These are phyloP conservation scores for Perilla frutescens DNA, from an alignment of 257 asterid species.

Conservation along the genomic window DNA sequence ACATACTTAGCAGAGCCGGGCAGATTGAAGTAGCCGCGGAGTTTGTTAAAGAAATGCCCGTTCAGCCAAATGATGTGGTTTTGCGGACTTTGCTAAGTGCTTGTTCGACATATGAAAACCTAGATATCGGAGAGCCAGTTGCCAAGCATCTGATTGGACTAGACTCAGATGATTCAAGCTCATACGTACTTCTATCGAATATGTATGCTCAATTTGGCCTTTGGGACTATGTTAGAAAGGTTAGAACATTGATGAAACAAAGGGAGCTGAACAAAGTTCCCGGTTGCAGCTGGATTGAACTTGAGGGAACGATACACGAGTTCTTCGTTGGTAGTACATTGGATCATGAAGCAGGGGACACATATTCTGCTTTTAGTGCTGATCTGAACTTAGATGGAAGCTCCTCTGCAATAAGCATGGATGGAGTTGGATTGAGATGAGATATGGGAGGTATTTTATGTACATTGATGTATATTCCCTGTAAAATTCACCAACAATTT, in stretches of 20 bases:
- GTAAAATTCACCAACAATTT: slow-evolving; percentile 32
- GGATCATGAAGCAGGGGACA: slow-evolving; percentile 47
- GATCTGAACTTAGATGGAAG: slow-evolving; percentile 12
- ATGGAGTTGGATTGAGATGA: slow-evolving; percentile 17
- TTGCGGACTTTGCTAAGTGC: slow-evolving; percentile 73
- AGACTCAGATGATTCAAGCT: slow-evolving; percentile 59
- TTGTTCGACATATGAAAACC: slow-evolving; percentile 61
- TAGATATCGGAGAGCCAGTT: slow-evolving; percentile 59
- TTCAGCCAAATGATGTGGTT: slow-evolving; percentile 73
- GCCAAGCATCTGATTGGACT: slow-evolving; percentile 56
- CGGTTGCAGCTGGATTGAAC: slow-evolving; percentile 86
- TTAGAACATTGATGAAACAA: slow-evolving; percentile 68
- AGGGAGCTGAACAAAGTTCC: slow-evolving; percentile 64
- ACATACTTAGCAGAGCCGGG: slow-evolving; percentile 78
- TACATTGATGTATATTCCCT: slow-evolving; percentile 27
- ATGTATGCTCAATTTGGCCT: slow-evolving; percentile 72
- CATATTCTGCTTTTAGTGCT: slow-evolving; percentile 36
- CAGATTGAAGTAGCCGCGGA: slow-evolving; percentile 63
- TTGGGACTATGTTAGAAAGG: slow-evolving; percentile 70
- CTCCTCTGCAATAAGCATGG: slow-evolving; percentile 22
- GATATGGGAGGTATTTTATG: background rate
- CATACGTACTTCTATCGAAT: slow-evolving; percentile 74
- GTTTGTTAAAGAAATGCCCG: slow-evolving; percentile 72
- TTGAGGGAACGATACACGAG: slow-evolving; percentile 78
- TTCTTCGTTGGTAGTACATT: slow-evolving; percentile 69